Evolutionary conservation across 2,329 filamentous ascomycete genomes (phyloP).

Genomic region (Xylariomycetidae sp.): DNA sequence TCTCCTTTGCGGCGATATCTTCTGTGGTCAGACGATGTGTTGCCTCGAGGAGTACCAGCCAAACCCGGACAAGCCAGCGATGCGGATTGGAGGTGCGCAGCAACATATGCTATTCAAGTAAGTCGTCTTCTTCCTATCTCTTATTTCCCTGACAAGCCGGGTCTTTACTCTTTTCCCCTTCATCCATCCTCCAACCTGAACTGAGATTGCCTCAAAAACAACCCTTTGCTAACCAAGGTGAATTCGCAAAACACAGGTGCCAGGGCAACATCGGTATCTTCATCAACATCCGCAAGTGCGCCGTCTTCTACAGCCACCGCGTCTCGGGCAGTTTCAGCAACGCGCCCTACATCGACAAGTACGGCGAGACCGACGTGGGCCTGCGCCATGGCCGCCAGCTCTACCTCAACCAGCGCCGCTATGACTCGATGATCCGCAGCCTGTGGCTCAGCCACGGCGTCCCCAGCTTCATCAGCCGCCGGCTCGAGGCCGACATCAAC

Average conservation of each 20-base stretch:
- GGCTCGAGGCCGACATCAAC: constrained; percentile 92
- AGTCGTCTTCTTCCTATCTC: constrained; percentile 29
- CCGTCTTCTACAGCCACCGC: constrained; percentile 80
- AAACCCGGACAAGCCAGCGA: constrained; percentile 33
- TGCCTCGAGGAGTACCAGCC: constrained; percentile 64
- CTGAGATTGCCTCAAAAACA: no score
- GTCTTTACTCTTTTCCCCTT: neutral
- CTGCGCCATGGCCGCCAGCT: constrained; percentile 82
- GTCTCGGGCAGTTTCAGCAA: constrained; percentile 77
- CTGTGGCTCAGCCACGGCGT: constrained; percentile 85
- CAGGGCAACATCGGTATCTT: constrained; percentile 88
- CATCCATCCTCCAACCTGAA: no score
- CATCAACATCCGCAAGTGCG: constrained; percentile 95
- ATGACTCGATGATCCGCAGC: constrained; percentile 80
- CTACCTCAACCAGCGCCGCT: constrained; percentile 88
- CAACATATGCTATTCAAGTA: constrained; percentile 79
- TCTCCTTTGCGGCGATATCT: constrained; percentile 92
- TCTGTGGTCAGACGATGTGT: constrained; percentile 91
- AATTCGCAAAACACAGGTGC: no score
- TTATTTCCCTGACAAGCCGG: neutral
- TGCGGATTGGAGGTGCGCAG: constrained; percentile 73
- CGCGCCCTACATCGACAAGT: constrained; percentile 91
- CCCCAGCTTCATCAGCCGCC: constrained; percentile 82
- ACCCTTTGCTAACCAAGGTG: no score
- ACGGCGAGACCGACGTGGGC: constrained; percentile 92